Percentiles rank a stretch among this genome's conserved stretches.
Evolutionary conservation across 371 early-diverging fungal genomes (phyloP).

Genomic region (Apophysomyces sp.): DNA sequence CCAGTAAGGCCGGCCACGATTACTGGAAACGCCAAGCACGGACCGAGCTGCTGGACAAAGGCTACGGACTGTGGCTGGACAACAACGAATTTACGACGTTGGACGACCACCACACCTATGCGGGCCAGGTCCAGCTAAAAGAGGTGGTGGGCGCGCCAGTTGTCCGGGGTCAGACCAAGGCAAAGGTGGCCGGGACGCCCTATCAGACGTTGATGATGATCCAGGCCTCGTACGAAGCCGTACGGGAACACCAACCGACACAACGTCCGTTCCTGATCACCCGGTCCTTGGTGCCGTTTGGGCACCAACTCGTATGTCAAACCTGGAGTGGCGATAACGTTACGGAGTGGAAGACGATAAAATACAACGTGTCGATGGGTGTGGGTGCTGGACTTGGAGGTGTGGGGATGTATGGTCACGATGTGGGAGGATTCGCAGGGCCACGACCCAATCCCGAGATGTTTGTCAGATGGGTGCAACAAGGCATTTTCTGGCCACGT

Average conservation of each 20-base stretch:
- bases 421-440: slow-evolving; percentile 65
- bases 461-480: slow-evolving; percentile 67
- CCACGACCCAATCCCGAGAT: slow-evolving; percentile 55
- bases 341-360: slow-evolving; percentile 62
- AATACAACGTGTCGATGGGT: slow-evolving; percentile 64
- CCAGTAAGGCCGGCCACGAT: slow-evolving; percentile 43
- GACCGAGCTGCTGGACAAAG: slow-evolving; percentile 43
- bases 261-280: slow-evolving; percentile 61
- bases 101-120: slow-evolving; percentile 41
- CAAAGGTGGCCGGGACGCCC: slow-evolving; percentile 36
- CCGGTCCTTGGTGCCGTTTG: slow-evolving; percentile 51
- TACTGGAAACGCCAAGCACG: slow-evolving; percentile 55
- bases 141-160: neutral
- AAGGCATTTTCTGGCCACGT: slow-evolving; percentile 59
- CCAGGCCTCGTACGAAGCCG: slow-evolving; percentile 55
- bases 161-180: slow-evolving; percentile 3
- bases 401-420: slow-evolving; percentile 60
- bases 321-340: slow-evolving; percentile 67
- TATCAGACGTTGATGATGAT: slow-evolving; percentile 60
- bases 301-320: slow-evolving; percentile 46
- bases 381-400: slow-evolving; percentile 46
- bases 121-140: slow-evolving; percentile 25
- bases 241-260: slow-evolving; percentile 30
- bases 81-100: slow-evolving; percentile 60
- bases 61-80: slow-evolving; percentile 62